A percentile compares a stretch with the other conserved stretches of the same genome.
phyloP scores from a whole-genome alignment of 768 basidiomycete genomes.

The Hydnomerulius pinastri region DNA sequence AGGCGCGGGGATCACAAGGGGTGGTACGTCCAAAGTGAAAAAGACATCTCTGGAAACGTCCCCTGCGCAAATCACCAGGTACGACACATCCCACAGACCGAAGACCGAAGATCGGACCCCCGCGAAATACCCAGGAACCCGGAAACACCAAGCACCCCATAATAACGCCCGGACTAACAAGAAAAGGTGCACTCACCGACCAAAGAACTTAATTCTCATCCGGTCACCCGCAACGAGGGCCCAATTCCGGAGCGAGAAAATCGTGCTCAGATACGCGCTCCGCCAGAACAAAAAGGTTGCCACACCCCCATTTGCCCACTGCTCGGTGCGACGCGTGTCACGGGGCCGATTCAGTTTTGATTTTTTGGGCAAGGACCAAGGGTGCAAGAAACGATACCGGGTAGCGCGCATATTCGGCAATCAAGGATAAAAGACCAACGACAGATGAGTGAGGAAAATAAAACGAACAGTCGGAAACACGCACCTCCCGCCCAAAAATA shows the following conservation, averaged over 20 bases:
- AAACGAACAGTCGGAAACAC: too few species aligned
- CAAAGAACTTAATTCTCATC: constrained; percentile 89
- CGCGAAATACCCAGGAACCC: too few species aligned
- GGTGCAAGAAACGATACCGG: background rate
- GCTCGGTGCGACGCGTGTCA: too few species aligned
- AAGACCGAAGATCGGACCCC: too few species aligned
- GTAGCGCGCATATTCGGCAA: background rate
- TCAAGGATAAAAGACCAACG: background rate
- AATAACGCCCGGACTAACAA: background rate
- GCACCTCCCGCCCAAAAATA: constrained; percentile 86
- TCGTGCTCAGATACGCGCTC: constrained; percentile 91
- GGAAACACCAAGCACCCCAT: too few species aligned
- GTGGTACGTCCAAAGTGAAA: too few species aligned
- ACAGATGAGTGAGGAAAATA: background rate
- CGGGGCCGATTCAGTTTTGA: too few species aligned
- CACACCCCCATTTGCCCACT: constrained; percentile 89
- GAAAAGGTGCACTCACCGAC: constrained; percentile 61
- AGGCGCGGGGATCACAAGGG: too few species aligned
- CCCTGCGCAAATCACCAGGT: too few species aligned
- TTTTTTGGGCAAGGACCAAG: background rate
- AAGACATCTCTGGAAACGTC: too few species aligned
- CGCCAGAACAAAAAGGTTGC: constrained; percentile 91
- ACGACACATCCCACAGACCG: too few species aligned
- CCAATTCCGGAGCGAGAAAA: constrained; percentile 94
- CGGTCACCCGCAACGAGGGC: constrained; percentile 90